A percentile compares a stretch with the other conserved stretches of the same genome.
These are phyloP conservation scores for Dactylellina haptotyla DNA, from an alignment of 2,329 filamentous ascomycete species.

Conservation along the genomic window DNA sequence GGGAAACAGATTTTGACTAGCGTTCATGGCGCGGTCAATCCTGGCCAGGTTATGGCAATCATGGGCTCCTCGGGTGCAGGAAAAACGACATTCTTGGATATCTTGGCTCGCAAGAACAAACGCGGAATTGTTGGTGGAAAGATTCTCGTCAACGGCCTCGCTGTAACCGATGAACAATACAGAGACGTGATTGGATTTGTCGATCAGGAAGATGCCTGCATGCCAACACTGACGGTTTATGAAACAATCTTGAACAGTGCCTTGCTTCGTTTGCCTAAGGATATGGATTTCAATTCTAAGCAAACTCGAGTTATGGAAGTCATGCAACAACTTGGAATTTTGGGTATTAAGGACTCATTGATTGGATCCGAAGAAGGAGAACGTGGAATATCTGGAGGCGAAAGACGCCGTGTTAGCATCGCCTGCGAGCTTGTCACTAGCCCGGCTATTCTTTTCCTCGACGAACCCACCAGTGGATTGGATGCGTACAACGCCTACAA, in stretches of 20 bases:
- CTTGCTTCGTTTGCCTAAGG: slow-evolving; percentile 85
- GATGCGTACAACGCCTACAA: slow-evolving; percentile 99
- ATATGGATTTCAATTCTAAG: slow-evolving; percentile 89
- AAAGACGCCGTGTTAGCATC: slow-evolving; percentile 95
- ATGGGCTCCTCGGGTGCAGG: slow-evolving; percentile 98
- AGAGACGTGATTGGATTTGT: slow-evolving; percentile 94
- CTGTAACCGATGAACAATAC: slow-evolving; percentile 83
- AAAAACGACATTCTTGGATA: slow-evolving; percentile 96
- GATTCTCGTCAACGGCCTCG: slow-evolving; percentile 94
- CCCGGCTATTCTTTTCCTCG: slow-evolving; percentile 94
- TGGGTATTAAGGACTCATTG: slow-evolving; percentile 90
- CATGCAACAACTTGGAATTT: slow-evolving; percentile 93
- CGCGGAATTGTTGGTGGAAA: slow-evolving; percentile 79
- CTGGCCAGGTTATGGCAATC: slow-evolving; percentile 94
- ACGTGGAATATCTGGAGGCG: slow-evolving; percentile 94
- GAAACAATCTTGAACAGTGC: slow-evolving; percentile 97
- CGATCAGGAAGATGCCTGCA: slow-evolving; percentile 96
- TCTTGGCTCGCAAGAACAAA: slow-evolving; percentile 96
- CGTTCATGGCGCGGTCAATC: slow-evolving; percentile 86
- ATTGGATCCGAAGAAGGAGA: slow-evolving; percentile 97
- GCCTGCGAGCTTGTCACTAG: slow-evolving; percentile 98
- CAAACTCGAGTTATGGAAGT: slow-evolving; percentile 91
- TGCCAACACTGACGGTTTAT: slow-evolving; percentile 94
- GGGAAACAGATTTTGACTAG: slow-evolving; percentile 84
- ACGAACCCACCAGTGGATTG: slow-evolving; percentile 94